Evolutionary conservation across 179 eudicot species (phyloP), one percentile per base, ranked within the genome.

Genomic region (Pouteria campechiana): DNA sequence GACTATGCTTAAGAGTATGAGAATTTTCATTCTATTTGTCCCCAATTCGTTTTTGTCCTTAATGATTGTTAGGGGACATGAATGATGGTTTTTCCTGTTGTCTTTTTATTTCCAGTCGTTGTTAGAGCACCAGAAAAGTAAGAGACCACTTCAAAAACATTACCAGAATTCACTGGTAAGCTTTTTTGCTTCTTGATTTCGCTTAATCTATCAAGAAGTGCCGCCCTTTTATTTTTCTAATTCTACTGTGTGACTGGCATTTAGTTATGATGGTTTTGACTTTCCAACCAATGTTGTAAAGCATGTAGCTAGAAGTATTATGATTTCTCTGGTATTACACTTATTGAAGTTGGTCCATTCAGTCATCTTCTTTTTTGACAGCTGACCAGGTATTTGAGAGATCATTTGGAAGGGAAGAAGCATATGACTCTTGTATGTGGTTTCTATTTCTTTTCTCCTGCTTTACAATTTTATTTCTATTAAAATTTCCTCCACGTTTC

Each of bases 51-150:
- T 19, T 3, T 1, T 30, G 19, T 53, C 7, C 6, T 5, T 19
- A n/a, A n/a, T n/a, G n/a, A n/a, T n/a, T n/a, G n/a, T n/a, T n/a
- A n/a, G n/a, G n/a, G n/a, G n/a, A n/a, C n/a, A n/a, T n/a, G n/a
- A n/a, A n/a, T n/a, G n/a, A n/a, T n/a, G n/a, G n/a, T n/a, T n/a
- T n/a, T n/a, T n/a, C 37, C 20, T 27, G 33, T 19, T 15, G 7
- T 41, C 17, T 23, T 1, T 43, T 34, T 27, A 54, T 50, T 55
- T 60, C 18, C 83, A 90, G 98, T 86, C 98, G 50, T 67, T 90
- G 54, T 47, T 81, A 52, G 98, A 90, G 68, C 82, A 90, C 63
- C 98, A 90, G 58, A 90, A 79, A 72, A 79, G 79, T 43, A 90
- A 79, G 67, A 81, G 74, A 66, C 78, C 79, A 31, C 37, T 90